A percentile compares a stretch with the other conserved stretches of the same genome.
Evolutionary conservation across 2,329 filamentous ascomycete genomes (phyloP).

Genomic region (Emmonsiellopsis sp.): DNA sequence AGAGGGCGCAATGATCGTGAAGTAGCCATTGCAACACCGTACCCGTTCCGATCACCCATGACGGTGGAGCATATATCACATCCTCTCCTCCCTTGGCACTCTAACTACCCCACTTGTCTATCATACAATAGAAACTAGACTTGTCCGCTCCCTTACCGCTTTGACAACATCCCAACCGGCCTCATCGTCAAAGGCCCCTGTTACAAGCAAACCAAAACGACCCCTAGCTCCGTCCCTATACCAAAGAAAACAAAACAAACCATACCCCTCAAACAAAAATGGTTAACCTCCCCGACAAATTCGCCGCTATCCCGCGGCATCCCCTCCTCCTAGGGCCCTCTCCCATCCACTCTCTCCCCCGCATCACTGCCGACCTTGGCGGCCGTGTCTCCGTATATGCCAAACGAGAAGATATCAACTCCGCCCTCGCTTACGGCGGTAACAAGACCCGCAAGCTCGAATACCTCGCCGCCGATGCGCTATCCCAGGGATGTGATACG

Average conservation of each 20-base stretch:
- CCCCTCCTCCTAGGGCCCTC: constrained; percentile 58
- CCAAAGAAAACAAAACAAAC: too few species aligned
- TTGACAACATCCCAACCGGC: too few species aligned
- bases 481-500: constrained; percentile 48
- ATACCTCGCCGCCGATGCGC: constrained; percentile 57
- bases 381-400: constrained; percentile 56
- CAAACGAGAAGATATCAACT: constrained; percentile 64
- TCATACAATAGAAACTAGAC: too few species aligned
- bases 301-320: constrained; percentile 53
- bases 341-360: constrained; percentile 57
- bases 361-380: constrained; percentile 53
- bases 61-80: too few species aligned
- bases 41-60: too few species aligned
- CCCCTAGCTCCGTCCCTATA: too few species aligned
- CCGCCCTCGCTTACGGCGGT: constrained; percentile 56
- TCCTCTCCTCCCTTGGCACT: too few species aligned
- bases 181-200: too few species aligned
- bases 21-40: too few species aligned
- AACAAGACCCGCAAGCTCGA: constrained; percentile 64
- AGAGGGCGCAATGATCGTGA: too few species aligned
- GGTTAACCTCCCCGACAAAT: constrained; percentile 47
- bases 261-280: constrained; percentile 4
- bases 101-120: too few species aligned
- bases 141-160: too few species aligned
- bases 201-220: background rate